Conservation (phyloP, 2,329 filamentous ascomycete genomes). For the Verticillium albo-atrum region DNA sequence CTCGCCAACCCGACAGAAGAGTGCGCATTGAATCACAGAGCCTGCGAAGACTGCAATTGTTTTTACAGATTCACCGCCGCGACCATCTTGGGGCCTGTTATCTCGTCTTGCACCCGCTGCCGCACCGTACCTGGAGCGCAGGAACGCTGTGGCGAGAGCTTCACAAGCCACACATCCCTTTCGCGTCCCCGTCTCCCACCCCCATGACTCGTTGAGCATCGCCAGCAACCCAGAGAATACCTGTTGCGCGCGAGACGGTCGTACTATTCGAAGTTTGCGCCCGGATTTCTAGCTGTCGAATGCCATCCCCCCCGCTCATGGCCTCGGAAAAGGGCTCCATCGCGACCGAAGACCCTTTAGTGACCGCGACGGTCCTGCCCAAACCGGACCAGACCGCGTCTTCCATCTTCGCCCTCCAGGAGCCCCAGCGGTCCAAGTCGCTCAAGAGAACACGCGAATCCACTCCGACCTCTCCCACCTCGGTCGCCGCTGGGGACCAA, state of each 20-base stretch:
- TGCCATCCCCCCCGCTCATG: conserved; percentile 30
- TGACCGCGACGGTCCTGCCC: conserved; percentile 18
- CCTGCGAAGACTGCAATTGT: not conserved
- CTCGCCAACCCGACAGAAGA: not conserved
- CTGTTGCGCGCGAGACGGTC: not conserved
- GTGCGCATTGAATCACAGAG: not conserved
- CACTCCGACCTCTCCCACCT: conserved; percentile 28
- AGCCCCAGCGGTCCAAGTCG: conserved; percentile 26
- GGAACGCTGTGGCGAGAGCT: conserved; percentile 5
- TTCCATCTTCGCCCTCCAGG: not conserved
- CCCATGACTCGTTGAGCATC: not conserved
- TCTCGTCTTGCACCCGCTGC: not conserved
- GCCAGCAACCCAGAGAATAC: not conserved
- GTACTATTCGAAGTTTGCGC: not conserved
- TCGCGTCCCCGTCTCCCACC: not conserved
- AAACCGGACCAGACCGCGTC: not conserved
- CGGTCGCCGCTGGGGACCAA: conserved; percentile 1
- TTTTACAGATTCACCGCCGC: not conserved
- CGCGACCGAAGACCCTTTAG: conserved; percentile 45
- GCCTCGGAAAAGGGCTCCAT: conserved; percentile 49
- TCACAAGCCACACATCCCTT: conserved; percentile 3
- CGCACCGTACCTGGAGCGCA: not conserved
- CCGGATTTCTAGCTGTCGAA: not conserved
- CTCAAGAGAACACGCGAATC: conserved; percentile 38
- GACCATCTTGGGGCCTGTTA: not conserved